Evolutionary conservation across 73 alveolate species (phyloP).

Genomic region (Tetrahymena thermophila): DNA sequence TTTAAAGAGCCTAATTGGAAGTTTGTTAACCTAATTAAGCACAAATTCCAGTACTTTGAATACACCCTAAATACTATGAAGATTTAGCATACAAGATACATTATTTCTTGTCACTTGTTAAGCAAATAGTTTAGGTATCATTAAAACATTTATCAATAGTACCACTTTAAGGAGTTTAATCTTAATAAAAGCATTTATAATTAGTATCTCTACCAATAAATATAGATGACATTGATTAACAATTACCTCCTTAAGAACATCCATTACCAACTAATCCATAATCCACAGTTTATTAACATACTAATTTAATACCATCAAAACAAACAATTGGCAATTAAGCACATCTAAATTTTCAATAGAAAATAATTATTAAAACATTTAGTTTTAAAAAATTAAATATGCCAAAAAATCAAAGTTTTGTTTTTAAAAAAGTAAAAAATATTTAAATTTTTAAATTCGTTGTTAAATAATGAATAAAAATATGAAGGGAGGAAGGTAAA

Average conservation of each 20-base stretch:
- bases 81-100: background rate
- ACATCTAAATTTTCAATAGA: background rate
- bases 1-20: background rate
- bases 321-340: background rate
- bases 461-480: no score
- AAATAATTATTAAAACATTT: no score
- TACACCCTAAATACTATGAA: background rate
- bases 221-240: background rate
- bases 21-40: background rate
- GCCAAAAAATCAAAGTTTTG: no score
- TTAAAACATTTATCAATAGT: background rate
- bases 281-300: background rate
- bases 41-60: background rate
- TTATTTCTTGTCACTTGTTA: background rate
- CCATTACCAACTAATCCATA: background rate
- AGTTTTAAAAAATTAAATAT: no score
- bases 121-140: background rate
- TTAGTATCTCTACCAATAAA: background rate
- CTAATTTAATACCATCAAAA: background rate
- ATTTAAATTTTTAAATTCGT: no score
- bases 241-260: background rate
- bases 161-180: no score
- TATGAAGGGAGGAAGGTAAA: no score
- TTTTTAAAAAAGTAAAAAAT: no score
- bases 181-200: no score